Conservation (phyloP, 1,284 basidiomycete species). For the Boletus smithii region DNA sequence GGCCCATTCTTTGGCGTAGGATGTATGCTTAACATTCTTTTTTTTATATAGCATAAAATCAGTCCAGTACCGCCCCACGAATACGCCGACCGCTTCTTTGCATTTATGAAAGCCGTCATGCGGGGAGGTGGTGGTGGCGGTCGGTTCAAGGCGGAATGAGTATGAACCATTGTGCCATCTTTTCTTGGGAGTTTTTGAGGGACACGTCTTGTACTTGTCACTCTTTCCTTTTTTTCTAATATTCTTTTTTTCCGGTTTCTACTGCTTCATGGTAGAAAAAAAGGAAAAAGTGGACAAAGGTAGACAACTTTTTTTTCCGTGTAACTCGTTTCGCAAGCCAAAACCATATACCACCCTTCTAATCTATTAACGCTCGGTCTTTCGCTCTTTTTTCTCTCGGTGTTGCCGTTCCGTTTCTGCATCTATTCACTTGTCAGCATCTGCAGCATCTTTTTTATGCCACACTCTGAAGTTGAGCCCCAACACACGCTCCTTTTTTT, state of each 20-base stretch:
- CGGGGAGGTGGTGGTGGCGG: conserved; percentile 71
- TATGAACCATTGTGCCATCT: neutral
- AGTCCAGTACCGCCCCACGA: conserved; percentile 84
- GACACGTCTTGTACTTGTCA: conserved; percentile 7
- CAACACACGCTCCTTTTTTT: no score
- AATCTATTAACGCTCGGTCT: conserved; percentile 19
- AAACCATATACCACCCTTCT: conserved; percentile 20
- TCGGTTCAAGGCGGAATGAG: conserved; percentile 53
- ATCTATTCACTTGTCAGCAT: neutral
- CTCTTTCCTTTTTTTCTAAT: no score
- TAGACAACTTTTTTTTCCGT: conserved; percentile 6
- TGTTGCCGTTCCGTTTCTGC: no score
- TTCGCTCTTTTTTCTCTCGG: no score
- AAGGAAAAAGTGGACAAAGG: no score
- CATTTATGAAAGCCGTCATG: conserved; percentile 86
- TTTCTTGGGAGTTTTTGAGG: conserved; percentile 1
- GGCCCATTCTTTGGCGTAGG: neutral
- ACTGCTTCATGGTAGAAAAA: conserved; percentile 20
- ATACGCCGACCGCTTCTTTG: conserved; percentile 84
- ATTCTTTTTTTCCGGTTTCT: neutral
- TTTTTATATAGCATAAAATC: conserved; percentile 85
- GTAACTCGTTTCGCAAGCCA: conserved; percentile 10
- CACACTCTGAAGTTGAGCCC: no score
- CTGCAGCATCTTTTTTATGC: no score
- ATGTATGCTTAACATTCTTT: neutral